phyloP scores from a whole-genome alignment of 2,329 filamentous ascomycete genomes.

The Hymenoscyphus scutula region DNA sequence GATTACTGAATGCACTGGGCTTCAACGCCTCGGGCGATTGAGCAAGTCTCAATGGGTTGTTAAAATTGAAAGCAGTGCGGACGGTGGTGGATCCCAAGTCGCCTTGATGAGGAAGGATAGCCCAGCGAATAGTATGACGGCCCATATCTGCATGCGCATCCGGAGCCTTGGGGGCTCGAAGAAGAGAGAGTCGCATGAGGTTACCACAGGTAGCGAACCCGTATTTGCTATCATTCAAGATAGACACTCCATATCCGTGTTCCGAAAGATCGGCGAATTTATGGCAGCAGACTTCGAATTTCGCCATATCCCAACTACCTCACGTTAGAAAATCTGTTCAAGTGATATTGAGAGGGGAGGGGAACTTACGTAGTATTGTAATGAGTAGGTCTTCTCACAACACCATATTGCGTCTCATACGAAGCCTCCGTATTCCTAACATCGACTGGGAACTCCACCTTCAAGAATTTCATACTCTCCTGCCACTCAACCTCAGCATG shows the following conservation, averaged over 20 bases:
- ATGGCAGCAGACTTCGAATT: constrained; percentile 95
- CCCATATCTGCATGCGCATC: constrained; percentile 96
- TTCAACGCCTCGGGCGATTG: constrained; percentile 44
- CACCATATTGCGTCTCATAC: constrained; percentile 93
- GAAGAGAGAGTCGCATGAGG: constrained; percentile 82
- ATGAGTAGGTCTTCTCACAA: constrained; percentile 86
- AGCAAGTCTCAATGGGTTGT: constrained; percentile 67
- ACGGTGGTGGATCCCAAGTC: constrained; percentile 70
- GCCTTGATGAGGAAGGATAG: constrained; percentile 81
- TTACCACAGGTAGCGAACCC: constrained; percentile 89
- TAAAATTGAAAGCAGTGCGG: constrained; percentile 84
- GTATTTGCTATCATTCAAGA: constrained; percentile 94
- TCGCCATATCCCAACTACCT: constrained; percentile 85
- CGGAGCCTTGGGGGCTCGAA: constrained; percentile 86
- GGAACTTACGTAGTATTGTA: constrained; percentile 78
- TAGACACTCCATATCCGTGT: constrained; percentile 82
- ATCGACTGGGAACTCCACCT: constrained; percentile 96
- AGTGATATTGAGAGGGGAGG: not conserved
- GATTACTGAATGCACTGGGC: constrained; percentile 43
- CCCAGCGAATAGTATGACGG: constrained; percentile 81
- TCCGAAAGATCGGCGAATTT: constrained; percentile 91
- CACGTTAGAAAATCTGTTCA: constrained; percentile 27
- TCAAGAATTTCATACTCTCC: constrained; percentile 96
- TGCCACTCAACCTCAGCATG: constrained; percentile 92
- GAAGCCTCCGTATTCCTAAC: constrained; percentile 87